Percentiles rank a stretch among this genome's conserved stretches.
These are phyloP conservation scores for Aspergillus fijiensis DNA, from an alignment of 2,329 filamentous ascomycete genomes.

Conservation along the genomic window DNA sequence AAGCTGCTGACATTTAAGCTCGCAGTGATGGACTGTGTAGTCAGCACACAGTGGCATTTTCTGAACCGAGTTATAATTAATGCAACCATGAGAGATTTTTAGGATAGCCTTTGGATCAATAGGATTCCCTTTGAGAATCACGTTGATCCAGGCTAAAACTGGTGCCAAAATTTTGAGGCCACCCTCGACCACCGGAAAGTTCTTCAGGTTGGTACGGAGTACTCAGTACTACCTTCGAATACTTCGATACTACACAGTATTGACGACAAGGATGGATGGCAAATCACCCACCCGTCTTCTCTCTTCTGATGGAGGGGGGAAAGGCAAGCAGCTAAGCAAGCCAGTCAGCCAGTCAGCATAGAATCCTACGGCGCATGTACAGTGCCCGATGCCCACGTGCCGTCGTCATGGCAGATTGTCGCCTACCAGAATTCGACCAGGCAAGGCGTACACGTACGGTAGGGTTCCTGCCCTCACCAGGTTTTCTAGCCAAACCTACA, in stretches of 20 bases:
- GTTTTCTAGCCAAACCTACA: constrained; percentile 2
- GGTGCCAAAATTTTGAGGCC: neutral
- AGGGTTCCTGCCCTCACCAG: constrained; percentile 9
- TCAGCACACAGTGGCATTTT: neutral
- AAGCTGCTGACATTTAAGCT: neutral
- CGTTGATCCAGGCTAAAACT: neutral
- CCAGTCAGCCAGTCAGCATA: constrained; percentile 2
- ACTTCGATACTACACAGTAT: neutral
- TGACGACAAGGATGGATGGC: neutral
- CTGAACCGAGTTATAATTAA: too few species aligned
- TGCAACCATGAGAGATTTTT: neutral
- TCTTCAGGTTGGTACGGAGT: neutral
- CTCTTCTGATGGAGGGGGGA: neutral
- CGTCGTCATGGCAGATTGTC: constrained; percentile 15
- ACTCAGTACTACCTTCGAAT: neutral
- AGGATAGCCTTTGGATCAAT: neutral
- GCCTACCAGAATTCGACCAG: constrained; percentile 14
- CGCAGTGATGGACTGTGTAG: neutral
- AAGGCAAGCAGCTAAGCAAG: neutral
- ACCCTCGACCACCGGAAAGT: neutral
- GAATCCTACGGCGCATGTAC: constrained; percentile 2
- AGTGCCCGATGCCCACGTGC: constrained; percentile 17
- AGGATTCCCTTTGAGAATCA: neutral
- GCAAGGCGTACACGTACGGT: neutral
- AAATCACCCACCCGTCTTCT: neutral